Evolutionary conservation across 208 protist species (phyloP).

Genomic region (Acanthamoeba lugdunensis): DNA sequence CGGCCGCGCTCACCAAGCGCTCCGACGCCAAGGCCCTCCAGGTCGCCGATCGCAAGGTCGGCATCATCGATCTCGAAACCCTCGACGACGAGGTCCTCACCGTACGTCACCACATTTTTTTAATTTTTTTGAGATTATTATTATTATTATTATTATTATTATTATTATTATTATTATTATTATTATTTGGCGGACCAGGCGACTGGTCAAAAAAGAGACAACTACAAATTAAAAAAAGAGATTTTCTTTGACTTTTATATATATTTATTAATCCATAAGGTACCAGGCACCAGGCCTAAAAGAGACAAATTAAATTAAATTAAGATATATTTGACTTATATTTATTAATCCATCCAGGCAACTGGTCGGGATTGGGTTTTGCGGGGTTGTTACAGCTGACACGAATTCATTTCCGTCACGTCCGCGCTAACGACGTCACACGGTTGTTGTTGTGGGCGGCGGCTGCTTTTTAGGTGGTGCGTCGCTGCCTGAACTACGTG

Average conservation of each 20-base stretch:
- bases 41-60: not conserved
- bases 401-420: not conserved
- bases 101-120: not conserved
- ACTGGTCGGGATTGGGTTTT: not conserved
- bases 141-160: no score
- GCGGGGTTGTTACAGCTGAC: no score
- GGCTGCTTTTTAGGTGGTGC: conserved; percentile 12
- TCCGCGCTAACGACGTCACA: no score
- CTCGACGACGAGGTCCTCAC: not conserved
- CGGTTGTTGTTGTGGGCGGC: not conserved
- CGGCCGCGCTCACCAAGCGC: not conserved
- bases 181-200: no score
- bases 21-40: not conserved
- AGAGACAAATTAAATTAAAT: no score
- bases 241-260: no score
- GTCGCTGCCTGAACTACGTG: conserved; percentile 17
- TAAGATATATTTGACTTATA: not conserved
- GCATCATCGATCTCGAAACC: not conserved
- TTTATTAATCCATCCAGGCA: not conserved
- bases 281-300: no score
- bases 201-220: no score
- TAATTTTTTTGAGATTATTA: no score
- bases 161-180: no score
- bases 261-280: no score
- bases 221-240: no score